Evolutionary conservation across 2,329 filamentous ascomycete genomes (phyloP).

Genomic region (Epichloe coenophiala): DNA sequence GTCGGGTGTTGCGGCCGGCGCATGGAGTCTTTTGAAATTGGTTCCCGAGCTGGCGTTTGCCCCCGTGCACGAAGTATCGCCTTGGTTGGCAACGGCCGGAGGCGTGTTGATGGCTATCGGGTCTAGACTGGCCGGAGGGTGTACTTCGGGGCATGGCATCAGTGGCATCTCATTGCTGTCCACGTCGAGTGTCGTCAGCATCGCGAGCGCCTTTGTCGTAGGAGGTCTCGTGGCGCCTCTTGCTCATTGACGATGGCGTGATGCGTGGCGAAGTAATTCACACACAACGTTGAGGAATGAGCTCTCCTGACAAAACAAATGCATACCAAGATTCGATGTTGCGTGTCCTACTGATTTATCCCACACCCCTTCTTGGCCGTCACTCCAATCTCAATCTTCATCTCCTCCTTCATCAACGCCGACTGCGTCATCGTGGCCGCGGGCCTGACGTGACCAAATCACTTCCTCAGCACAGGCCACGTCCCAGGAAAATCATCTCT

Average conservation of each 20-base stretch:
- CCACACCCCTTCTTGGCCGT: no score
- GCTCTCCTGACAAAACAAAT: no score
- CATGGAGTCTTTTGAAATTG: constrained; percentile 22
- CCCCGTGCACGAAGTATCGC: constrained; percentile 19
- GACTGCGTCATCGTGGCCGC: no score
- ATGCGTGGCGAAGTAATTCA: no score
- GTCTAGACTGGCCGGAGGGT: constrained; percentile 49
- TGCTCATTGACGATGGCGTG: constrained; percentile 10
- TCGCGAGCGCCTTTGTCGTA: constrained; percentile 41
- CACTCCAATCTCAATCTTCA: no score
- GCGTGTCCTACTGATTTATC: no score
- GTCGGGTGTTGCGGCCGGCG: constrained; percentile 34
- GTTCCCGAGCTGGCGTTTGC: constrained; percentile 17
- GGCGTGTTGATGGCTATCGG: constrained; percentile 47
- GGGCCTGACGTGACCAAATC: no score
- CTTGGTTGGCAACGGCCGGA: constrained; percentile 32
- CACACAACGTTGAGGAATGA: no score
- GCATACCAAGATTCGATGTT: no score
- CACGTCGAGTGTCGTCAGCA: constrained; percentile 47
- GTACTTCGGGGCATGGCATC: constrained; percentile 56
- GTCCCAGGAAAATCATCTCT: no score
- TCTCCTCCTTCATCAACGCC: no score
- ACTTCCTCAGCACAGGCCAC: no score
- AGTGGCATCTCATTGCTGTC: constrained; percentile 52
- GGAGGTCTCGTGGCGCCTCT: constrained; percentile 24